These are phyloP conservation scores for Casuarina cunninghamiana DNA, from an alignment of 306 rosid species.

Conservation along the genomic window DNA sequence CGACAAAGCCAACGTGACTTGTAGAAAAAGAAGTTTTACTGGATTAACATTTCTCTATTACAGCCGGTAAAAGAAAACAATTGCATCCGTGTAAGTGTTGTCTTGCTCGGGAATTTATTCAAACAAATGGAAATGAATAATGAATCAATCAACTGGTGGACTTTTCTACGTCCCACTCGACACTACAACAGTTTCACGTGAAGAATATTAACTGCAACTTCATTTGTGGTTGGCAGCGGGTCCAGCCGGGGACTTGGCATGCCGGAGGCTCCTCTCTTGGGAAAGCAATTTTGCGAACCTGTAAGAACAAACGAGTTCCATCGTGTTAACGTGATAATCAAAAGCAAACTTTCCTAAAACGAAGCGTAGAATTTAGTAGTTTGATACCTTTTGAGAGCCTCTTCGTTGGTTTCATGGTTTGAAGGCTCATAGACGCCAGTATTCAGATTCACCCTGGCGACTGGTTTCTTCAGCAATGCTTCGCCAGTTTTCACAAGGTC, in stretches of 20 bases:
- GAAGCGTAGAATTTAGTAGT: neutral
- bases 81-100: neutral
- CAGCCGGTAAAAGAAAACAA: too few relatives aligned
- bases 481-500: conserved; percentile 53
- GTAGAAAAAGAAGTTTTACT: too few relatives aligned
- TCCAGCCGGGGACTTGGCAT: conserved; percentile 28
- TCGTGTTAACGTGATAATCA: neutral
- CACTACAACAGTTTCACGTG: neutral
- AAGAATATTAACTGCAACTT: neutral
- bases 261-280: conserved; percentile 43
- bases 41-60: too few relatives aligned
- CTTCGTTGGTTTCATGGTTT: conserved; percentile 39
- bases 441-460: conserved; percentile 53
- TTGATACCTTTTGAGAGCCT: conserved; percentile 51
- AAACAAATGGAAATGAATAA: neutral
- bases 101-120: neutral
- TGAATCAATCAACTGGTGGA: neutral
- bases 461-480: conserved; percentile 45
- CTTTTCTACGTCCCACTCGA: neutral
- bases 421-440: conserved; percentile 36
- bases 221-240: neutral
- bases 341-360: neutral
- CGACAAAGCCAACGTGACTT: too few relatives aligned
- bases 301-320: neutral
- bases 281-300: conserved; percentile 60